Evolutionary conservation across 805 yeast species (phyloP), one percentile per base, ranked within the genome.

Genomic region (Naumovozyma dairenensis): DNA sequence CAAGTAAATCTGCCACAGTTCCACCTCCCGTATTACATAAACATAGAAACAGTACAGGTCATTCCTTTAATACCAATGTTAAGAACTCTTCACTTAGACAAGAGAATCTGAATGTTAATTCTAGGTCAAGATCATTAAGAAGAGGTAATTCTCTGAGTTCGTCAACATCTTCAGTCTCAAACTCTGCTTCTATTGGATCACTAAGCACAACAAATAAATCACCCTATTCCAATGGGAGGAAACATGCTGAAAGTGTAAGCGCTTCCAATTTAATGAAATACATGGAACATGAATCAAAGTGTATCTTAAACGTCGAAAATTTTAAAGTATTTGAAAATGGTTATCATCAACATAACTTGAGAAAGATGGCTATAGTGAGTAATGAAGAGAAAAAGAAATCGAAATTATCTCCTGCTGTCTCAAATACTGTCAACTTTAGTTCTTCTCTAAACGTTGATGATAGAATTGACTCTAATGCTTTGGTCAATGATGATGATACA

Each of bases 241-340:
- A 32, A 15, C 51, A 48, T 36, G 49, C 56, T 3, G 55, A 44
- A 21, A 44, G 53, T 10, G 32, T 51, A n/a, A 45, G 51, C 29
- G 52, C 51, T 4, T 39, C 51, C 4, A 34, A 21, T 34, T 33
- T 41, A 22, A 34, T 38, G 4, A 34, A 28, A 17, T 19, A 16
- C 5, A 17, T 18, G 18, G 38, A 33, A 10, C 33, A 32, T 22
- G 46, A 38, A 8, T 25, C 40, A 1, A 43, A 44, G 17, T 38
- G 46, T 28, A 43, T 51, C 16, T 34, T 50, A 19, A 42, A 45
- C 24, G 40, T 40, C 3, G 58, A 49, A 6, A 46, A 40, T 27
- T 55, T 55, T 28, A 46, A 40, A 27, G 48, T 55, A 2, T 53
- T 36, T 33, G 48, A 49, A 25, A 46, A 52, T 32, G 57, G 57